A percentile compares a stretch with the other conserved stretches of the same genome.
Evolutionary conservation across 2,329 filamentous ascomycete genomes (phyloP).

Genomic region (Beauveria scarabaeidicola): DNA sequence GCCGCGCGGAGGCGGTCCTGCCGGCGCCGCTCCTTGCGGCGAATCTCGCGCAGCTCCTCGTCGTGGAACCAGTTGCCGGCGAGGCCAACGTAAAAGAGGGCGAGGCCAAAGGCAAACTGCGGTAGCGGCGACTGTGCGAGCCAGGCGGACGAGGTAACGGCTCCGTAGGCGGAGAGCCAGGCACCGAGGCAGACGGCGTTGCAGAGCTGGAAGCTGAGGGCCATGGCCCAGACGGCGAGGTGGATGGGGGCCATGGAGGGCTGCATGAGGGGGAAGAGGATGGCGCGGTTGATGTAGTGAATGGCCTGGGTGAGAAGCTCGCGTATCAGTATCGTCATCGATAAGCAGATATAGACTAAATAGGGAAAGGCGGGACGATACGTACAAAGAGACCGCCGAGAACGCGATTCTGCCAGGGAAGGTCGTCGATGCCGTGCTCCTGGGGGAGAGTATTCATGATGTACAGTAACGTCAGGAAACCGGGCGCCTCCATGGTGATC

Average conservation of each 20-base stretch:
- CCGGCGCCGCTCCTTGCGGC: conserved; percentile 56
- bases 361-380: conserved; percentile 12
- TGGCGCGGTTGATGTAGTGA: conserved; percentile 85
- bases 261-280: conserved; percentile 73
- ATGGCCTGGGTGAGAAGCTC: conserved; percentile 43
- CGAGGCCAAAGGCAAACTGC: conserved; percentile 55
- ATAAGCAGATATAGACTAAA: not conserved
- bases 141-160: conserved; percentile 49
- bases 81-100: conserved; percentile 69
- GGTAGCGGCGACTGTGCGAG: conserved; percentile 26
- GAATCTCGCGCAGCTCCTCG: conserved; percentile 79
- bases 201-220: conserved; percentile 64
- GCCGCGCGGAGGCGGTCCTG: conserved; percentile 36
- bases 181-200: conserved; percentile 73
- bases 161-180: conserved; percentile 77
- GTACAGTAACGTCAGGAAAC: conserved; percentile 70
- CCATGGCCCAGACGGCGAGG: conserved; percentile 54
- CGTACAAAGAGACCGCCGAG: conserved; percentile 59
- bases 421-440: conserved; percentile 44
- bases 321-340: conserved; percentile 2
- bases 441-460: conserved; percentile 61
- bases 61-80: conserved; percentile 82
- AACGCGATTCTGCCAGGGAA: conserved; percentile 72
- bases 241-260: conserved; percentile 93
- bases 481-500: conserved; percentile 79